Conservation (phyloP, 176 grass and related monocot species). For the Oryza officinalis region DNA sequence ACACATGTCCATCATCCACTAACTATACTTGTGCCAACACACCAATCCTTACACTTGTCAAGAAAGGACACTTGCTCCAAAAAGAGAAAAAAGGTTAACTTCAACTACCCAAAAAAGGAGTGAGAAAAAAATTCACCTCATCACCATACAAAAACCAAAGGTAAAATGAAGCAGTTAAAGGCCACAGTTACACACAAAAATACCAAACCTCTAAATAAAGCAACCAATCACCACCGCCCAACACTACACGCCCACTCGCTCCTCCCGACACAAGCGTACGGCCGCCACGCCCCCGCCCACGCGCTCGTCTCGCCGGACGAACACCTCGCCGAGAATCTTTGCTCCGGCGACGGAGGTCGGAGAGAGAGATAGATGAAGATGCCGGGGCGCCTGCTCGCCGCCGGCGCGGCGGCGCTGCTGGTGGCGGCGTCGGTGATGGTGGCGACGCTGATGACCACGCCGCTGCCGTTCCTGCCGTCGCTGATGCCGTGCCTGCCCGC, state of each 20-base stretch:
- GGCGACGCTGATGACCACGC: conserved; percentile 10
- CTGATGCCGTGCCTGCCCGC: conserved; percentile 34
- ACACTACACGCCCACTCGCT: not conserved
- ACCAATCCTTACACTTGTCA: not conserved
- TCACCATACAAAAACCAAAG: not conserved
- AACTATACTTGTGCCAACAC: too few relatives aligned
- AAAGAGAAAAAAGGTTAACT: not conserved
- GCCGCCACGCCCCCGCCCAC: not conserved
- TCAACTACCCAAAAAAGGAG: not conserved
- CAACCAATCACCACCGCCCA: conserved; percentile 22
- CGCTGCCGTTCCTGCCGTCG: conserved; percentile 16
- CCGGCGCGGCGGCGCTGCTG: conserved; percentile 22
- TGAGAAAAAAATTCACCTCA: not conserved
- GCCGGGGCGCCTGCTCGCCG: conserved; percentile 14
- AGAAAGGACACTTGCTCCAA: not conserved
- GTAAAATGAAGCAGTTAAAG: not conserved
- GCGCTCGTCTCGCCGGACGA: not conserved
- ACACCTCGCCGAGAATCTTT: not conserved
- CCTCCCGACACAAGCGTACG: not conserved
- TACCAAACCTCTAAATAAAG: conserved; percentile 29
- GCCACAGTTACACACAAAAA: not conserved
- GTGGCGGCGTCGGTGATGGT: conserved; percentile 25
- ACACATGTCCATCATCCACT: too few relatives aligned
- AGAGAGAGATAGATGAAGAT: conserved; percentile 14
- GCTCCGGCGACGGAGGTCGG: not conserved